Evolutionary conservation across 176 grass and related monocot genomes (phyloP).

Genomic region (Pontederia paniculata): DNA sequence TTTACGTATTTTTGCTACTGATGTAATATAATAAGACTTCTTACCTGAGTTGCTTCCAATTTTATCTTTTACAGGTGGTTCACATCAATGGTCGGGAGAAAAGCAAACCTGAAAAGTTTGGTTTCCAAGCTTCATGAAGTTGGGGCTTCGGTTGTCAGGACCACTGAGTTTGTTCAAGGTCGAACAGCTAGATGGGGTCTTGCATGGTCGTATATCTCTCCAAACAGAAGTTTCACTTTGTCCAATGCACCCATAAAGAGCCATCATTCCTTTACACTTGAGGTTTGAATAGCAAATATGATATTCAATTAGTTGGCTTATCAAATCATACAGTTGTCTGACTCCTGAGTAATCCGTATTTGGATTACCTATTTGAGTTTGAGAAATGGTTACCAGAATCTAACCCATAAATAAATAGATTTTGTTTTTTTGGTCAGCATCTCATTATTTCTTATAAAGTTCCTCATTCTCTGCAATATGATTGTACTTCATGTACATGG

Average conservation of each 20-base stretch:
- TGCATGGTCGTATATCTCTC: constrained; percentile 92
- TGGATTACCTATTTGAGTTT: no score
- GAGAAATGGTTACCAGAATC: no score
- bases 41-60: neutral
- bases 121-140: constrained; percentile 42
- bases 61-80: constrained; percentile 58
- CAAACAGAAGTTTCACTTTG: constrained; percentile 34
- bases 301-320: neutral
- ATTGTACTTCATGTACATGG: no score
- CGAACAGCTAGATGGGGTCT: constrained; percentile 81
- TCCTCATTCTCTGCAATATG: no score
- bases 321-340: neutral
- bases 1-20: neutral
- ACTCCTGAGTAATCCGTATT: no score
- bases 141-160: constrained; percentile 63
- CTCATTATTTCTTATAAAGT: no score
- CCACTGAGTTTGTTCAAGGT: constrained; percentile 94
- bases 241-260: constrained; percentile 42
- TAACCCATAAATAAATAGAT: no score
- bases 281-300: constrained; percentile 25
- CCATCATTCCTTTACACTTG: constrained; percentile 64
- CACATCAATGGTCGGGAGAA: constrained; percentile 93
- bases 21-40: neutral
- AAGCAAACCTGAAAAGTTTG: constrained; percentile 66
- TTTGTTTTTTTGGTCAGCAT: no score